These are phyloP conservation scores for Dimocarpus longan DNA, from an alignment of 345 rosid genomes.

Conservation along the genomic window DNA sequence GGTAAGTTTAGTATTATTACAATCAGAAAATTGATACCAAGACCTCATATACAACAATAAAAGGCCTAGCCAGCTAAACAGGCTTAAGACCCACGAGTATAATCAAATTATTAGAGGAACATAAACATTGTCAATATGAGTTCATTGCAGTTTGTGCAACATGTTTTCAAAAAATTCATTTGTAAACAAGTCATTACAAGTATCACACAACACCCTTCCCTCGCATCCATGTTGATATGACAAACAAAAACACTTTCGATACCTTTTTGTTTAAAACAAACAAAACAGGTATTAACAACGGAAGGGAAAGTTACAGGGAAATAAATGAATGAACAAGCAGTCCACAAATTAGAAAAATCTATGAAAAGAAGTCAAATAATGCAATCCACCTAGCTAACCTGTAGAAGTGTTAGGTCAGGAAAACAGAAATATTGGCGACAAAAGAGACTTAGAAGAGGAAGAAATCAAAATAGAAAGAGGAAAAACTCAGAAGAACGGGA, in stretches of 20 bases:
- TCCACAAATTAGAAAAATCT: neutral
- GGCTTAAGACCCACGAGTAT: neutral
- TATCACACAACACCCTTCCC: neutral
- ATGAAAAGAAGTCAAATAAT: neutral
- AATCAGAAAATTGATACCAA: neutral
- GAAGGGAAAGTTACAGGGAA: neutral
- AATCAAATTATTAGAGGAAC: neutral
- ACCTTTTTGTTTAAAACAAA: neutral
- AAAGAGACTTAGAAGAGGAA: neutral
- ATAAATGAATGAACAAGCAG: neutral
- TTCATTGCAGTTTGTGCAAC: neutral
- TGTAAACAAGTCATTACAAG: neutral
- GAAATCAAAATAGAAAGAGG: neutral
- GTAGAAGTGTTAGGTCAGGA: too few species aligned
- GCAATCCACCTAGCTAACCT: neutral
- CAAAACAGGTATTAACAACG: neutral
- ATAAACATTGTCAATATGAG: neutral
- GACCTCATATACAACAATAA: neutral
- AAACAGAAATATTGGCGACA: neutral
- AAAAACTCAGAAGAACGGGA: neutral
- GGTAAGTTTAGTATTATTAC: neutral
- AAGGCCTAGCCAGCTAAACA: neutral
- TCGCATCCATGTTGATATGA: neutral
- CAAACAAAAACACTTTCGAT: neutral
- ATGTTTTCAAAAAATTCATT: neutral